These are phyloP conservation scores for Huiozyma sinensis DNA, from an alignment of 805 yeast genomes.

Conservation along the genomic window DNA sequence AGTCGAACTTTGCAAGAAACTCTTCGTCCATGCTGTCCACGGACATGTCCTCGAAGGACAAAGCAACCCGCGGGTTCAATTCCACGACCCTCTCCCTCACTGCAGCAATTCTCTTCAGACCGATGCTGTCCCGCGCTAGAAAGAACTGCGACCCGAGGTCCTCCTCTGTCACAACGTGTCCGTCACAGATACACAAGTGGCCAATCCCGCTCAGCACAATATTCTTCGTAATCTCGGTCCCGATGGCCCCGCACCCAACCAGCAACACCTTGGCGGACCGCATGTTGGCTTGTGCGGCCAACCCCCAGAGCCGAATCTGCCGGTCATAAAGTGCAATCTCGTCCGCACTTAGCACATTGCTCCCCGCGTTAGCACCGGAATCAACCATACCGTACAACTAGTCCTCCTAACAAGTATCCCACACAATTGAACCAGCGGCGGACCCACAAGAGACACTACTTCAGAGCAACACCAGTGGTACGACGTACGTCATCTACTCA, in stretches of 20 bases:
- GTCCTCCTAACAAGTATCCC: too few species aligned
- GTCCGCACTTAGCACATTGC: conserved; percentile 35
- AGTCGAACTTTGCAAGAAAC: conserved; percentile 47
- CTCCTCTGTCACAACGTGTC: conserved; percentile 36
- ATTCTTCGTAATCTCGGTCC: conserved; percentile 76
- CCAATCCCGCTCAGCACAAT: conserved; percentile 84
- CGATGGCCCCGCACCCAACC: conserved; percentile 65
- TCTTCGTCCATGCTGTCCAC: conserved; percentile 16
- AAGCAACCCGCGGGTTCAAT: conserved; percentile 67
- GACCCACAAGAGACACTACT: too few species aligned
- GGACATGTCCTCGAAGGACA: conserved; percentile 34
- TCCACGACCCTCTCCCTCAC: conserved; percentile 50
- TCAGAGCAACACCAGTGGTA: too few species aligned
- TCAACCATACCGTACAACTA: too few species aligned
- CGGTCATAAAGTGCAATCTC: conserved; percentile 90
- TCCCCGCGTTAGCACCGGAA: not conserved
- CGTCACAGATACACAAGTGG: conserved; percentile 58
- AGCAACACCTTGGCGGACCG: conserved; percentile 62
- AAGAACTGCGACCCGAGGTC: conserved; percentile 74
- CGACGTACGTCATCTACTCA: too few species aligned
- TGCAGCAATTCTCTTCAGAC: conserved; percentile 43
- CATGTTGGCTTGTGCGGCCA: conserved; percentile 76
- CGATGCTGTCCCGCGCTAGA: conserved; percentile 45
- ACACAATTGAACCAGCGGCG: too few species aligned
- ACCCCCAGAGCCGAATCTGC: conserved; percentile 92